phyloP scores from a whole-genome alignment of 2,329 filamentous ascomycete genomes.

The Aspergillus sp. region DNA sequence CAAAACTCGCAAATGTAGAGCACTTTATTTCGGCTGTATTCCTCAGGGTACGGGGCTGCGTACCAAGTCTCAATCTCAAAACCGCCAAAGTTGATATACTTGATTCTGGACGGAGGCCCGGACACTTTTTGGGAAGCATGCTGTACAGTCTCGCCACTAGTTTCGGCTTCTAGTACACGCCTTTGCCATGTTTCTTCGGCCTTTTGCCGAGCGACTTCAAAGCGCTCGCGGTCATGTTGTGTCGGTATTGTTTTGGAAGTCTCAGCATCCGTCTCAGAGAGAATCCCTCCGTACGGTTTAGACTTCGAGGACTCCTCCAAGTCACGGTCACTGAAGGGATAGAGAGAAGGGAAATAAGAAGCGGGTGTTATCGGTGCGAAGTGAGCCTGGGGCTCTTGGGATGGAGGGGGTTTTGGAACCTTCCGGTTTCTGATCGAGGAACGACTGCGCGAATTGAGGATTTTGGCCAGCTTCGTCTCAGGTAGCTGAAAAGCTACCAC shows the following conservation, averaged over 20 bases:
- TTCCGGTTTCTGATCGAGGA: constrained; percentile 54
- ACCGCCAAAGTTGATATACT: constrained; percentile 96
- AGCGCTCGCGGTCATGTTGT: constrained; percentile 76
- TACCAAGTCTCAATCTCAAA: constrained; percentile 99
- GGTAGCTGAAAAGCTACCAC: constrained; percentile 61
- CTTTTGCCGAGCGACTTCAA: constrained; percentile 84
- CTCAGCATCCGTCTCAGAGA: constrained; percentile 85
- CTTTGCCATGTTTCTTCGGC: constrained; percentile 90
- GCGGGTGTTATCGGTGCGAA: constrained; percentile 60
- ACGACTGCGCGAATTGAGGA: constrained; percentile 60
- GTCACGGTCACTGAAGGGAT: constrained; percentile 85
- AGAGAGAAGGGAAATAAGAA: constrained; percentile 75
- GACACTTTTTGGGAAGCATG: constrained; percentile 72
- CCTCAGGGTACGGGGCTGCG: constrained; percentile 94
- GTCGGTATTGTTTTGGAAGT: constrained; percentile 84
- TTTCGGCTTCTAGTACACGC: constrained; percentile 61
- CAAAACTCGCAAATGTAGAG: constrained; percentile 99
- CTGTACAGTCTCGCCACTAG: constrained; percentile 60
- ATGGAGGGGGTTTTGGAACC: constrained; percentile 43
- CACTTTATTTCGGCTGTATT: constrained; percentile 93
- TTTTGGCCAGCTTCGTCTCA: constrained; percentile 58
- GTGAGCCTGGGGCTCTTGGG: constrained; percentile 52
- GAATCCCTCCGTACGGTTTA: constrained; percentile 92
- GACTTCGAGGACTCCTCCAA: constrained; percentile 80
- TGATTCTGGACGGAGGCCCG: constrained; percentile 93